Percentiles rank a stretch among this genome's conserved stretches.
These are phyloP conservation scores for Gloeopeniophorella convolvens DNA, from an alignment of 768 basidiomycete species.

Conservation along the genomic window DNA sequence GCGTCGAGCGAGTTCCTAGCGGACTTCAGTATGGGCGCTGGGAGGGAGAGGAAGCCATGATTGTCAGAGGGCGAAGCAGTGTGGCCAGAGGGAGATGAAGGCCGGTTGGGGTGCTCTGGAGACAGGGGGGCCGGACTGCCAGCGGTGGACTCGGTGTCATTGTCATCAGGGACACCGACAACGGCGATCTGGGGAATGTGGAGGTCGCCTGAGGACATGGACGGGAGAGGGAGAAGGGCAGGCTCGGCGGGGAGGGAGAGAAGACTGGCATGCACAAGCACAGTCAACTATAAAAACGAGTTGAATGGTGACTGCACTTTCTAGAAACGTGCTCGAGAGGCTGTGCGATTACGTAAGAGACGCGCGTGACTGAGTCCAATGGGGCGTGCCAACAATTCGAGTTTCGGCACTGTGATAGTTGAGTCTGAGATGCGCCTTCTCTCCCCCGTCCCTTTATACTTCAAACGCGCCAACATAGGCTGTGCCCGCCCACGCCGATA, in stretches of 20 bases:
- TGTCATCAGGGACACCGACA: slow-evolving; percentile 15
- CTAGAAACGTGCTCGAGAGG: no score
- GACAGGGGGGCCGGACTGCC: background rate
- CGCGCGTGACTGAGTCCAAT: no score
- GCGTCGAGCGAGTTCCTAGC: slow-evolving; percentile 29
- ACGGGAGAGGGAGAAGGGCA: no score
- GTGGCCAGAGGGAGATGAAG: background rate
- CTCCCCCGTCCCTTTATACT: no score
- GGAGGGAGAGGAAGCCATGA: slow-evolving; percentile 10
- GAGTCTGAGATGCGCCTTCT: no score
- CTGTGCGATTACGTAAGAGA: no score
- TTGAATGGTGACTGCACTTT: no score
- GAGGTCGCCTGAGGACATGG: slow-evolving; percentile 15
- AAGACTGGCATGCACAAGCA: background rate
- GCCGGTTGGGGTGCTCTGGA: background rate
- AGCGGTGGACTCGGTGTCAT: background rate
- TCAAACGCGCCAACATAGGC: no score
- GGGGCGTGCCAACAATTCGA: no score
- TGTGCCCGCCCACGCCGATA: no score
- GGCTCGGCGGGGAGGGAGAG: background rate
- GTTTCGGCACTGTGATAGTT: no score
- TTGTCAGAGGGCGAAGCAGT: slow-evolving; percentile 6
- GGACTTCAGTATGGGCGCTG: slow-evolving; percentile 13
- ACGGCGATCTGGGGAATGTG: slow-evolving; percentile 21
- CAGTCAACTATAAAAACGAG: no score